These are phyloP conservation scores for Brassica balearica DNA, from an alignment of 441 rosid genomes.

Conservation along the genomic window DNA sequence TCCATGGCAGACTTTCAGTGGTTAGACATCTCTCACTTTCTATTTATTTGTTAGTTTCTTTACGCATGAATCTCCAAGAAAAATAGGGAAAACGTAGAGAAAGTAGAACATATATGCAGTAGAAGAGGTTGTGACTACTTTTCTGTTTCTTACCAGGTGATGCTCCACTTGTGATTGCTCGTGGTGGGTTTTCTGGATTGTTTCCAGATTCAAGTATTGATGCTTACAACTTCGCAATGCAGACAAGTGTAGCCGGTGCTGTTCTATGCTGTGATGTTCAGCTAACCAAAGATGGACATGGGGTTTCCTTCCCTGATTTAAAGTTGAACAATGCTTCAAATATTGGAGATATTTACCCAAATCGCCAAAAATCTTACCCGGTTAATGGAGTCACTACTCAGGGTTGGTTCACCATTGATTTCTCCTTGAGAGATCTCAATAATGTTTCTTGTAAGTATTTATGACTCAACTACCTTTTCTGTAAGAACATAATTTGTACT, in stretches of 20 bases:
- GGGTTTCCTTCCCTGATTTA: conserved; percentile 64
- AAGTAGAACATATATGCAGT: neutral
- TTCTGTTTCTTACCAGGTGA: conserved; percentile 49
- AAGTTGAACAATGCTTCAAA: conserved; percentile 54
- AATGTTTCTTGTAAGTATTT: conserved; percentile 19
- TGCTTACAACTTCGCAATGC: conserved; percentile 51
- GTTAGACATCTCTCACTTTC: neutral
- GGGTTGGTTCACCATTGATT: conserved; percentile 41
- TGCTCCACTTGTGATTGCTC: conserved; percentile 66
- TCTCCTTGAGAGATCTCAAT: conserved; percentile 44
- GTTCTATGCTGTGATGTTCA: conserved; percentile 79
- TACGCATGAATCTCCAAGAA: neutral
- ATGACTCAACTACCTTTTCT: neutral
- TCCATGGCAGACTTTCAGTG: conserved; percentile 8
- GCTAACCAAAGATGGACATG: conserved; percentile 66
- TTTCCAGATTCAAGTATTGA: conserved; percentile 56
- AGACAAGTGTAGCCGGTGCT: conserved; percentile 42
- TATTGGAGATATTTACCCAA: neutral
- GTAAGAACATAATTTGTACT: neutral
- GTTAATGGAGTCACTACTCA: conserved; percentile 52
- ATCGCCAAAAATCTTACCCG: conserved; percentile 37
- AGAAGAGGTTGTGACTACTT: neutral
- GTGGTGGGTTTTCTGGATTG: conserved; percentile 85
- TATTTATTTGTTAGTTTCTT: neutral
- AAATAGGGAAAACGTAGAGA: neutral